These are phyloP conservation scores for Castanea sativa DNA, from an alignment of 306 rosid genomes.

Conservation along the genomic window DNA sequence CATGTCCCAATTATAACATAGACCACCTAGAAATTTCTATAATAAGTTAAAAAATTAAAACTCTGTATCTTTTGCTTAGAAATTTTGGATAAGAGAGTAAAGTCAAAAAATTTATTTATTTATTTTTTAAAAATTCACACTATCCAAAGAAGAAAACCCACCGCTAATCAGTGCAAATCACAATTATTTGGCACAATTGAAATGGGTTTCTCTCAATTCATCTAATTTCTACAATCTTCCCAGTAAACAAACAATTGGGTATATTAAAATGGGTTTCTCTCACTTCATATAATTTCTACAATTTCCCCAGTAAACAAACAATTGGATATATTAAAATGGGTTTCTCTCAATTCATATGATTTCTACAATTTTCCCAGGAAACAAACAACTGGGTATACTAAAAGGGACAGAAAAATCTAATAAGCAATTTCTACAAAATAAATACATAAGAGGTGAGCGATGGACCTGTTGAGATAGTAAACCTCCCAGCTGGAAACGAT, in stretches of 20 bases:
- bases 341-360: neutral
- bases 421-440: neutral
- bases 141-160: neutral
- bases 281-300: neutral
- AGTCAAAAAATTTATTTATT: neutral
- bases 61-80: no score
- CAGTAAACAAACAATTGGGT: neutral
- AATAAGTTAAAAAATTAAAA: neutral
- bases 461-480: conserved; percentile 87
- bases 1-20: conserved; percentile 11
- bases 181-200: neutral
- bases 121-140: no score
- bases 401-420: neutral
- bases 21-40: neutral
- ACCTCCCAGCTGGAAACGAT: conserved; percentile 88
- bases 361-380: neutral
- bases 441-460: neutral
- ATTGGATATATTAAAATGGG: neutral
- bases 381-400: neutral
- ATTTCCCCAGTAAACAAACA: neutral
- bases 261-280: neutral
- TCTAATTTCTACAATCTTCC: neutral
- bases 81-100: no score
- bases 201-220: neutral
- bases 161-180: neutral